Conservation (phyloP, 2,329 filamentous ascomycete species). For the Ambrosiella beaveri region DNA sequence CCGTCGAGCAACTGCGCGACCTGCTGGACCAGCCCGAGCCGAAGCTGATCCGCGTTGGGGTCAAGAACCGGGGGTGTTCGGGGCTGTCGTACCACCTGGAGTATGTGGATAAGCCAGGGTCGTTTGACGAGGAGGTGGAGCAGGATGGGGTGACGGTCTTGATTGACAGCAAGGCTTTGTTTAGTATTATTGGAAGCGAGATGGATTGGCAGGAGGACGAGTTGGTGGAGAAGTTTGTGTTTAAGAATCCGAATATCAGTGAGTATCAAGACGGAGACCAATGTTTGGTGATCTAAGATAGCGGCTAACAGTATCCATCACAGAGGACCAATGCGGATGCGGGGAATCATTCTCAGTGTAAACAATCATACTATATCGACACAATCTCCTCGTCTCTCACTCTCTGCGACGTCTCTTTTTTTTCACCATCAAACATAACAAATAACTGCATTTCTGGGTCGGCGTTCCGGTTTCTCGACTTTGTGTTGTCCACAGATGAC, state of each 20-base stretch:
- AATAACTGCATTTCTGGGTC: too few relatives aligned
- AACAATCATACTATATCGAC: conserved; percentile 1
- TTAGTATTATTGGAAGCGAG: conserved; percentile 95
- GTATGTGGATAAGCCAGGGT: conserved; percentile 78
- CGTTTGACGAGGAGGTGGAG: conserved; percentile 82
- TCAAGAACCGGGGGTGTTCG: conserved; percentile 86
- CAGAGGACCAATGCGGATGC: conserved; percentile 90
- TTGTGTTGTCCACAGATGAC: not conserved
- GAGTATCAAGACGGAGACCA: conserved; percentile 26
- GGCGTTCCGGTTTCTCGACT: too few relatives aligned
- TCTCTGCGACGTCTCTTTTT: too few relatives aligned
- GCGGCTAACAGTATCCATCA: conserved; percentile 19
- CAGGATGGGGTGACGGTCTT: conserved; percentile 92
- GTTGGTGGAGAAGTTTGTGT: conserved; percentile 78
- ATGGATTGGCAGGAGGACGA: conserved; percentile 99
- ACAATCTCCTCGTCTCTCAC: not conserved
- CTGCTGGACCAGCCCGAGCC: conserved; percentile 73
- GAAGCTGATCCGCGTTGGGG: conserved; percentile 85
- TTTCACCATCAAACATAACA: too few relatives aligned
- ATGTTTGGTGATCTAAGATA: not conserved
- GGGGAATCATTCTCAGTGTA: conserved; percentile 89
- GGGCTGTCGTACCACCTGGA: conserved; percentile 86
- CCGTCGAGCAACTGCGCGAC: conserved; percentile 59
- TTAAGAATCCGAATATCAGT: conserved; percentile 98
- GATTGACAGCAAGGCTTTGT: conserved; percentile 91